phyloP scores from a whole-genome alignment of 108 stramenopile species.

The Parmales sp. region DNA sequence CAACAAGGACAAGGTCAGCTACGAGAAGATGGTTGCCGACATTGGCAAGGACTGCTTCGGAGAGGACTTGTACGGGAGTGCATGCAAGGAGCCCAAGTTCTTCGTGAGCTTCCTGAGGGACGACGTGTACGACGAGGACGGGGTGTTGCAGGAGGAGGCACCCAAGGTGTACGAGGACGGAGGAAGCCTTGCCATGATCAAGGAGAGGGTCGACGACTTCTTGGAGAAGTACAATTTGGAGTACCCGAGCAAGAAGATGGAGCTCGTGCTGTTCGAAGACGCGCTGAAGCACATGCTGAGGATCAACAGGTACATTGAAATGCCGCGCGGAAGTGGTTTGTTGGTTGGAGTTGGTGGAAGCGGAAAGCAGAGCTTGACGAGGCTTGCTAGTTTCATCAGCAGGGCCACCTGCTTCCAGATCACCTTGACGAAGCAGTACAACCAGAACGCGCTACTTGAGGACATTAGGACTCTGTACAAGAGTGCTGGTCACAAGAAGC shows the following conservation, averaged over 20 bases:
- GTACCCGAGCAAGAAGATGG: conserved; percentile 65
- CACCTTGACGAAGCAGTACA: conserved; percentile 79
- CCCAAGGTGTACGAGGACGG: conserved; percentile 82
- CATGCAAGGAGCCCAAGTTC: conserved; percentile 38
- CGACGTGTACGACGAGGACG: conserved; percentile 74
- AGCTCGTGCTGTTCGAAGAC: conserved; percentile 84
- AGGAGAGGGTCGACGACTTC: conserved; percentile 59
- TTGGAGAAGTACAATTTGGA: conserved; percentile 68
- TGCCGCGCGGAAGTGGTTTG: conserved; percentile 72
- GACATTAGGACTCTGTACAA: conserved; percentile 73
- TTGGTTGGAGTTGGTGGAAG: conserved; percentile 82
- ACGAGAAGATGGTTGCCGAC: conserved; percentile 42
- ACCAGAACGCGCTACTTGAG: conserved; percentile 57
- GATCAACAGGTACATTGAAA: conserved; percentile 72
- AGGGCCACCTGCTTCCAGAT: conserved; percentile 77
- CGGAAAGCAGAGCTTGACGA: conserved; percentile 76
- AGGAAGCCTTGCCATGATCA: conserved; percentile 54
- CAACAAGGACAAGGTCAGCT: conserved; percentile 66
- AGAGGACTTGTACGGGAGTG: conserved; percentile 22
- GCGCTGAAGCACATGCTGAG: conserved; percentile 73
- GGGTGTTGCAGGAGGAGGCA: conserved; percentile 60
- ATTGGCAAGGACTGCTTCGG: conserved; percentile 45
- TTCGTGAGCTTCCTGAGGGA: conserved; percentile 84
- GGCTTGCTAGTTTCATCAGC: conserved; percentile 68
- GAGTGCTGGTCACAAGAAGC: conserved; percentile 63